phyloP scores from a whole-genome alignment of 2,329 filamentous ascomycete species.

The Sporothrix dimorphospora region DNA sequence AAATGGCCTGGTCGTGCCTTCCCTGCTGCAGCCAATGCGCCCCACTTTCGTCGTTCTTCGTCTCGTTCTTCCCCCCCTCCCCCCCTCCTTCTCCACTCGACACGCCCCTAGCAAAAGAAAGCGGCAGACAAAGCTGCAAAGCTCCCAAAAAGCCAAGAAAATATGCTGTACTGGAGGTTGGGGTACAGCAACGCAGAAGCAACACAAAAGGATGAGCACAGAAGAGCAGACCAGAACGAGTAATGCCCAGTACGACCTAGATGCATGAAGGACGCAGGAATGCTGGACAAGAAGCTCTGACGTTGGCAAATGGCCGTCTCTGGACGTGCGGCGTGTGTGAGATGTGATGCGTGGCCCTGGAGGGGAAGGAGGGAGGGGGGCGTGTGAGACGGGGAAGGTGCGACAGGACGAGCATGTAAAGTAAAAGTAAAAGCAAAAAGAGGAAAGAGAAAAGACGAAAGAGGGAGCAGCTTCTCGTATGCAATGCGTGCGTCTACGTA shows the following conservation, averaged over 20 bases:
- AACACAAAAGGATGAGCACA: neutral
- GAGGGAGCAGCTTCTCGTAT: neutral
- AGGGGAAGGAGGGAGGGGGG: neutral
- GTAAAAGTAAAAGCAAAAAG: neutral
- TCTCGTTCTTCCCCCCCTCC: neutral
- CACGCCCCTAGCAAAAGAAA: conserved; percentile 13
- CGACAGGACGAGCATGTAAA: neutral
- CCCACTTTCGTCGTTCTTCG: neutral
- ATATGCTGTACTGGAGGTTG: neutral
- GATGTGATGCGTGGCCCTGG: neutral
- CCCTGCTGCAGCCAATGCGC: neutral
- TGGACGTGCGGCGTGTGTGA: neutral
- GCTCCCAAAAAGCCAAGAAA: conserved; percentile 2
- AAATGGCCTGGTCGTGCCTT: conserved; percentile 2
- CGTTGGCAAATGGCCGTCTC: conserved; percentile 2
- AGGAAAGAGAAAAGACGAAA: neutral
- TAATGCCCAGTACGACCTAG: neutral
- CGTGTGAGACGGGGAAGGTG: conserved; percentile 13
- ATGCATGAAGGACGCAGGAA: neutral
- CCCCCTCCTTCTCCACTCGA: conserved; percentile 18
- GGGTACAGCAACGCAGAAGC: neutral
- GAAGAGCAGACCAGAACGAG: neutral
- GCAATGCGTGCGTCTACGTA: conserved; percentile 5
- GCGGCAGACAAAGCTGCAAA: neutral
- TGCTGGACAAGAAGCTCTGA: neutral